A percentile compares a stretch with the other conserved stretches of the same genome.
Conservation (phyloP, 441 rosid species). For the Brassica balearica region DNA sequence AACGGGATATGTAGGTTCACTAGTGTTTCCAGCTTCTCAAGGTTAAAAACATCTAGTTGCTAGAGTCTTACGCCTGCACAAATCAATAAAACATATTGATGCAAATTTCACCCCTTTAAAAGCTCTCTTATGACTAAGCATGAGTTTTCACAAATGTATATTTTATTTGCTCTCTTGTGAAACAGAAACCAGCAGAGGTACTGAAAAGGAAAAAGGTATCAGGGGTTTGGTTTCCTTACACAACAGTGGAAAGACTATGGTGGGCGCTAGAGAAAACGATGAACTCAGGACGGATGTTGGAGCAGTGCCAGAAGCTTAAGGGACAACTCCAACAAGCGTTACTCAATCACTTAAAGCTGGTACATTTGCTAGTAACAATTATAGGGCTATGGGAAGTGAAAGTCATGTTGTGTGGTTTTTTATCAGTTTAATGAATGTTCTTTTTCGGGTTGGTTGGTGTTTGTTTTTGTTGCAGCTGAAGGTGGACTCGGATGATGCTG, state of each 20-base stretch:
- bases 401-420: neutral
- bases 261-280: conserved; percentile 73
- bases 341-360: conserved; percentile 86
- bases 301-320: conserved; percentile 82
- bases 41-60: conserved; percentile 20
- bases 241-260: conserved; percentile 79
- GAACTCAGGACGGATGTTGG: conserved; percentile 68
- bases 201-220: conserved; percentile 76
- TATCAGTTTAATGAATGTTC: neutral
- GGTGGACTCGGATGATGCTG: conserved; percentile 78
- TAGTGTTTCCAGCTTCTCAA: conserved; percentile 13
- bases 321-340: conserved; percentile 69
- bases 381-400: conserved; percentile 3
- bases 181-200: conserved; percentile 83
- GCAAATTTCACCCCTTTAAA: neutral
- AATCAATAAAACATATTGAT: neutral
- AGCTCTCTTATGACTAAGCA: conserved; percentile 5
- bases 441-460: conserved; percentile 17
- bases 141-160: neutral
- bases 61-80: conserved; percentile 8
- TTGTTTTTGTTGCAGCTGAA: conserved; percentile 63
- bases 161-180: neutral
- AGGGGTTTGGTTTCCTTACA: conserved; percentile 90
- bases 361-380: conserved; percentile 33
- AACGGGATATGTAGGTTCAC: conserved; percentile 7